Base-by-base conservation (phyloP, 768 basidiomycete species). In the Nidula microcarpa region DNA sequence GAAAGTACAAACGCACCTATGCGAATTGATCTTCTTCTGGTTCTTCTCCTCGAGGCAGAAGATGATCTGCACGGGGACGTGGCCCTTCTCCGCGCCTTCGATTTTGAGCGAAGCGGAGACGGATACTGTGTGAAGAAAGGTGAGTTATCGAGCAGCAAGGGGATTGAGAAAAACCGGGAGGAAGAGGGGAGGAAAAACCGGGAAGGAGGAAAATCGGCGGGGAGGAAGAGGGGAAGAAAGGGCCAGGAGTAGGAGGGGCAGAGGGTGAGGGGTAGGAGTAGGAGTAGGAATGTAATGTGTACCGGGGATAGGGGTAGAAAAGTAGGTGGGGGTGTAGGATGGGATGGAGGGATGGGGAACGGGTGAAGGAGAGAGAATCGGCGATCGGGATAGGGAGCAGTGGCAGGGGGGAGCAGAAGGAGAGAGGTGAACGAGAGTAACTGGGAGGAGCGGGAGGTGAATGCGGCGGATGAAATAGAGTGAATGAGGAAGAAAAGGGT, bases 1-100 rank as follows among this genome's bases (percentile, higher is more conserved):
- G 23, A 30, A 30, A 30, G 4, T 30, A 30, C 4, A 30, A 30
- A 30, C 23, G 23, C 3, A 30, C 23, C 23, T 30, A 60, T 95
- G 93, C 6, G 89, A 92, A 69, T 95, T 96, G 68, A 97, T 95
- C 74, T 96, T 96, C 74, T 95, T 94, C 67, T 92, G 89, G 65
- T 96, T 96, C 71, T 89, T 86, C 72, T 94, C 91, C 65, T 93
- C 94, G 54, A 92, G 78, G 65, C 89, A 95, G 71, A 96, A 96
- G 55, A 96, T 87, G 61, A 98, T 70, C 59, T 98, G 96, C 5
- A 98, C 87, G 6, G 96, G 96, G 3, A 95, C 85, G 41, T 86
- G 74, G 1, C 90, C 90, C 59, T 82, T 84, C 60, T 91, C 89
- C 0, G 86, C 78, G 33, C 86, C 88, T 70, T 86, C 89, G 55